Base-by-base conservation (phyloP, 495 filamentous ascomycete genomes). In the Pseudotulostoma volvatum region DNA sequence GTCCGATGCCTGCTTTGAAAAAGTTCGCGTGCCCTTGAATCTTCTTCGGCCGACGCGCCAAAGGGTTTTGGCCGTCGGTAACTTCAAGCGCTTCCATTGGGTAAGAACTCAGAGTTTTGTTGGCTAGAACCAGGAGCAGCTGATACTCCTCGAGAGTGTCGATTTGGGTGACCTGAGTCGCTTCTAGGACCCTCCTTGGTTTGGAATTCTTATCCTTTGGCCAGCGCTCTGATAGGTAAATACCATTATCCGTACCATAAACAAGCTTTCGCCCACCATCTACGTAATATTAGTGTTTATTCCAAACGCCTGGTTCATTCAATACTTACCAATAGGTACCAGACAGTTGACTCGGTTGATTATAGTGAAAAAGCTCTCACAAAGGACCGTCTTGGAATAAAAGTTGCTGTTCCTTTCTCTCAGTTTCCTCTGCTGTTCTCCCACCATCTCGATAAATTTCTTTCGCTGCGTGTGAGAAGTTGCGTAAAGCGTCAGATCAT, bases 11-110 rank as follows among this genome's bases (percentile, higher is more conserved):
- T 33, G 84, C 78, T 57, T 87, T 93, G 77, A 99, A 96, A 62
- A 95, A 96, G 60, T 88, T 94, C 55, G 86, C 88, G 60, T 93
- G 84, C 44, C 81, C 83, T 52, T 87, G 86, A 49, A 99, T 95
- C 66, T 94, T 94, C 67, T 88, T 92, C n/a, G 85, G 81, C 14
- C 85, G 68, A 53, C 93, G 94, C 11, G 78, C 67, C 34, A 85
- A 61, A 21, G 77, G 63, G 32, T 77, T 77, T 33, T 71, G 72
- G 28, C 62, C 62, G 50, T 96, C 90, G 37, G 77, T 75, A 2
- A 80, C 70, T 50, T 95, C 85, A 19, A 84, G 63, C n/a, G 81
- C 85, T 38, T 84, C 74, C 41, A 94, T 66, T 3, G 85, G 76
- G 52, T 84, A 93, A 3, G 88, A 93, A 38, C 77, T 74, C 9